A percentile compares a stretch with the other conserved stretches of the same genome.
Conservation (phyloP, 805 yeast genomes). For the Yamadazyma akitaensis region DNA sequence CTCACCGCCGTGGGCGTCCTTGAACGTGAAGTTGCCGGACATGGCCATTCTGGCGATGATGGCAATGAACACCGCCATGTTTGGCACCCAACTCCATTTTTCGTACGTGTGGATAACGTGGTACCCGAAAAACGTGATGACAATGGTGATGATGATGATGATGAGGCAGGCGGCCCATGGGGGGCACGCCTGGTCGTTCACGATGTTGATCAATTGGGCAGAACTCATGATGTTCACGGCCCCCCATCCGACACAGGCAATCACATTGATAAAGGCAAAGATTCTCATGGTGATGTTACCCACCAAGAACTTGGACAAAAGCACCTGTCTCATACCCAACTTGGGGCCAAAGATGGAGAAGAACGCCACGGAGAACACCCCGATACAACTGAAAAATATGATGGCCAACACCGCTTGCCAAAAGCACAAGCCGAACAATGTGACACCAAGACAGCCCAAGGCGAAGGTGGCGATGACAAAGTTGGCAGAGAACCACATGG, state of each 20-base stretch:
- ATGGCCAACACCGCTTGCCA: constrained; percentile 67
- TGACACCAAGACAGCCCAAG: constrained; percentile 61
- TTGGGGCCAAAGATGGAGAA: constrained; percentile 80
- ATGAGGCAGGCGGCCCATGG: constrained; percentile 90
- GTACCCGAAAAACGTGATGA: constrained; percentile 83
- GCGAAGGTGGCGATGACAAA: constrained; percentile 81
- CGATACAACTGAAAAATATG: constrained; percentile 70
- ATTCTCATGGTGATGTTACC: constrained; percentile 77
- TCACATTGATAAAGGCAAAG: constrained; percentile 69
- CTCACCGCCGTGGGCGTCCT: constrained; percentile 21
- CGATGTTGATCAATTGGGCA: constrained; percentile 76
- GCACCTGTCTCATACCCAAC: constrained; percentile 86
- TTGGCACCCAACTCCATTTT: constrained; percentile 87
- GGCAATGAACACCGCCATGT: constrained; percentile 65
- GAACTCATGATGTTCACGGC: constrained; percentile 88
- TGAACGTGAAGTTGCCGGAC: constrained; percentile 53
- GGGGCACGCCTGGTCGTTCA: constrained; percentile 66
- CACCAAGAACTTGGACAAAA: constrained; percentile 69
- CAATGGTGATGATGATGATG: constrained; percentile 60
- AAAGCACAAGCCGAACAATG: constrained; percentile 65
- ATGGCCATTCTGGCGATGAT: constrained; percentile 74
- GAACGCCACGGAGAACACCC: constrained; percentile 76
- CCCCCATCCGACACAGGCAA: constrained; percentile 95
- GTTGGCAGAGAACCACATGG: constrained; percentile 92
- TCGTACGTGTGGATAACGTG: constrained; percentile 77